Base-by-base conservation (phyloP, 345 rosid species). In the Eucalyptus curtisii region DNA sequence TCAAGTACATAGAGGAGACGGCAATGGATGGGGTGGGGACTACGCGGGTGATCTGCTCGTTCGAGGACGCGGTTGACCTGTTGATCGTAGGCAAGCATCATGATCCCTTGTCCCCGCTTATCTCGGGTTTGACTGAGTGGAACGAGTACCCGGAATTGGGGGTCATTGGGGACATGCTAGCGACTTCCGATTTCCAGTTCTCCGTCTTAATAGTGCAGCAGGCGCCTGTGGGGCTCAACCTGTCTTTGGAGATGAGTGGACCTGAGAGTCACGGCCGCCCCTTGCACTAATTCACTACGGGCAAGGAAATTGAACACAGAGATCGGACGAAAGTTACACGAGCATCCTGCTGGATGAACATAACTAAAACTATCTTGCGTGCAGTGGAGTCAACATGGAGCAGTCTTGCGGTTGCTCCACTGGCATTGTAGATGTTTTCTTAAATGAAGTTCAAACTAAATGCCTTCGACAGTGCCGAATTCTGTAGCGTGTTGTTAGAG, bases 161-260 rank as follows among this genome's bases (percentile, higher is more conserved):
- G 16, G 52, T 87, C 45, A 57, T 90, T 1, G 93, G 90, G 4
- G 93, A 88, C 59, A 76, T 88, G 44, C 31, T 90, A 24, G 81
- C 92, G 5, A 81, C 92, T 30, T 44, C 76, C 11, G 88, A 88
- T 89, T 86, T 88, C 71, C 64, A 88, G n/a, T 86, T 66, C 61
- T 89, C 90, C 8, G 90, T 90, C n/a, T 45, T 91, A 68, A 89
- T 91, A 17, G 86, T 91, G 68, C 88, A 87, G 42, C 90, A 86
- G 59, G 91, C 88, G 86, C 49, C 50, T n/a, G 14, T 64, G 88
- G 40, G 20, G 45, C 44, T 71, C 81, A 16, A 33, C 25, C 42
- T 33, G 81, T 71, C 44, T 71, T 71, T 20, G 17, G 71, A 64
- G 71, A 64, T 3, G 71, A 13, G 71, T 42, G 13, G 45, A 33